A percentile compares a stretch with the other conserved stretches of the same genome.
Evolutionary conservation across 768 basidiomycete genomes (phyloP).

Genomic region (Suillus alpinus): DNA sequence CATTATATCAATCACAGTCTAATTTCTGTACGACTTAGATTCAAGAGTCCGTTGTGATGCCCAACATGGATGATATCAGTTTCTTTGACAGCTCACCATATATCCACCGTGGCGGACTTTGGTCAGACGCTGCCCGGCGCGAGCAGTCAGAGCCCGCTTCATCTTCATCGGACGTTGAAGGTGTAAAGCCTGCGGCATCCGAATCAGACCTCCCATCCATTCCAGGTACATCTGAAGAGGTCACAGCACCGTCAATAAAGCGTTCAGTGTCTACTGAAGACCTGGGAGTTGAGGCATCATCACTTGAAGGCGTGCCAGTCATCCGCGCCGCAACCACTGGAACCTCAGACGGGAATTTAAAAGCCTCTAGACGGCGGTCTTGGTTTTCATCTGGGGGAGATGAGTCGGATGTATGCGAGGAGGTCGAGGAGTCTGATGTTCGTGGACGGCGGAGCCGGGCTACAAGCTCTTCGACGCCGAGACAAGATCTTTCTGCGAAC

Average conservation of each 20-base stretch:
- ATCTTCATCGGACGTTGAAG: slow-evolving; percentile 5
- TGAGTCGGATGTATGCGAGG: slow-evolving; percentile 24
- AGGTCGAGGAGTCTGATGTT: slow-evolving; percentile 22
- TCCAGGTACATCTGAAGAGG: slow-evolving; percentile 32
- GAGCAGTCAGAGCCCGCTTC: slow-evolving; percentile 24
- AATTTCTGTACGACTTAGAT: slow-evolving; percentile 61
- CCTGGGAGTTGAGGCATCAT: slow-evolving; percentile 17
- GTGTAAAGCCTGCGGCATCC: slow-evolving; percentile 7
- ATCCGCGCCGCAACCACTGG: slow-evolving; percentile 22
- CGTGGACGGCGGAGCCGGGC: slow-evolving; percentile 25
- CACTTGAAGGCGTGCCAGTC: slow-evolving; percentile 20
- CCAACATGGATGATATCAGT: slow-evolving; percentile 97
- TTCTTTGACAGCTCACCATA: slow-evolving; percentile 81
- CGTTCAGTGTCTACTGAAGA: slow-evolving; percentile 33
- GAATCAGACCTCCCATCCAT: slow-evolving; percentile 27
- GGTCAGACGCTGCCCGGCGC: slow-evolving; percentile 66
- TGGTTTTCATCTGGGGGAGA: slow-evolving; percentile 56
- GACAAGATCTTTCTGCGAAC: slow-evolving; percentile 26
- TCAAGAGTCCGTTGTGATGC: slow-evolving; percentile 89
- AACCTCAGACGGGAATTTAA: slow-evolving; percentile 22
- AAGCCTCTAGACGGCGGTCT: slow-evolving; percentile 42
- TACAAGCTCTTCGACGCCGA: slow-evolving; percentile 18
- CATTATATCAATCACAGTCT: slow-evolving; percentile 34
- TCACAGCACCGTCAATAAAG: slow-evolving; percentile 12
- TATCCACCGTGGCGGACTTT: slow-evolving; percentile 83